Evolutionary conservation across 371 early-diverging fungal genomes (phyloP), one percentile per base, ranked within the genome.

Genomic region (Zopfochytrium polystomum): DNA sequence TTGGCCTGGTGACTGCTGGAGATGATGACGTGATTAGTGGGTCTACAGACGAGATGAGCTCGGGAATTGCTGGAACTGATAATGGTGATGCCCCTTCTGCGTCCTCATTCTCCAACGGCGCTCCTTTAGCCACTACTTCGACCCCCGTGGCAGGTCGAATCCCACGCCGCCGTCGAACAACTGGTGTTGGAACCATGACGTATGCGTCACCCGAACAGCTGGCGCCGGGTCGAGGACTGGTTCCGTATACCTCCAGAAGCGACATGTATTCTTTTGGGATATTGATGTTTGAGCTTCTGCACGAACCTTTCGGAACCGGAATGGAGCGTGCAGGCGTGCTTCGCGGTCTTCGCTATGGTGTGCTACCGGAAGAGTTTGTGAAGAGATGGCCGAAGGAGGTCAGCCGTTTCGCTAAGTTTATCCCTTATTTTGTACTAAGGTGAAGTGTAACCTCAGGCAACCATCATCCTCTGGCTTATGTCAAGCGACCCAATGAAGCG

Each of bases 191-290:
- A 1, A 90, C 90, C 0, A 76, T 85, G 3, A 89, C 90, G 1
- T 96, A 96, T 65, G 93, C 93, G 20, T 90, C 96, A 0, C 96
- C 96, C 0, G 96, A 96, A 73, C 94, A 94, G 70, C 73, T 95
- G 26, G 18, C 35, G 9, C 53, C 61, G 1, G 23, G 38, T 26
- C 30, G 25, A 48, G n/a, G 33, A 3, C 13, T 15, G 4, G 45
- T n/a, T 3, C 34, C 35, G 0, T 72, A 70, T 60, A 72, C 68
- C 2, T 54, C 65, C 35, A 86, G 85, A 63, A 79, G 78, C n/a
- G 90, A 90, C 65, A 88, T 89, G 76, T 90, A 88, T 70, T 85
- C 87, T 26, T 62, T 75, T 15, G 78, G 77, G 9, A 72, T 78
- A 42, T 81, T 91, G n/a, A 81, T 91, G 44, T 87, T 89, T 65